These are phyloP conservation scores for Dipodascus albidus DNA, from an alignment of 805 yeast species.

Conservation along the genomic window DNA sequence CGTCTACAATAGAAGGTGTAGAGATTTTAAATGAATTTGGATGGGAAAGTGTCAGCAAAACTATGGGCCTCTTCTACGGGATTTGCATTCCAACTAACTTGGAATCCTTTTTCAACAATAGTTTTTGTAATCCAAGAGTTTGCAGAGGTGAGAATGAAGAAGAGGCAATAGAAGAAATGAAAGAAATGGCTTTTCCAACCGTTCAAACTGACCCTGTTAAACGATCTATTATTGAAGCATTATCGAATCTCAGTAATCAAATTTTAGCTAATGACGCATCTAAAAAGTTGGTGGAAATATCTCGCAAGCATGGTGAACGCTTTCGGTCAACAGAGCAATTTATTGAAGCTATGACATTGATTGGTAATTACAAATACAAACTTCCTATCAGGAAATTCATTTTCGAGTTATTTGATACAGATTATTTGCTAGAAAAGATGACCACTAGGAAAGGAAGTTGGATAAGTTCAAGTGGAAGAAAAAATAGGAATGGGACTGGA, in stretches of 20 bases:
- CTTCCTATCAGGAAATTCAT: conserved; percentile 53
- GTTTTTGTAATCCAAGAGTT: neutral
- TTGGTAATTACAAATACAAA: conserved; percentile 49
- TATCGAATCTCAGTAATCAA: conserved; percentile 48
- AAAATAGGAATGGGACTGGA: conserved; percentile 1
- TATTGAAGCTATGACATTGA: conserved; percentile 36
- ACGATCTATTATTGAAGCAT: conserved; percentile 18
- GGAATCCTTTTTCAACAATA: conserved; percentile 1
- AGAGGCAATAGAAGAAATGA: conserved; percentile 2
- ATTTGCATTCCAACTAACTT: conserved; percentile 31
- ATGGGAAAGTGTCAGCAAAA: conserved; percentile 49
- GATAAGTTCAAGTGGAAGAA: neutral
- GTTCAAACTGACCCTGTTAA: conserved; percentile 14
- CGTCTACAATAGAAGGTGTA: conserved; percentile 65
- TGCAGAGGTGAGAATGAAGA: neutral
- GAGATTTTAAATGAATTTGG: conserved; percentile 74
- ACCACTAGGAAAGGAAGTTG: conserved; percentile 21
- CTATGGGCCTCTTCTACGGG: conserved; percentile 30
- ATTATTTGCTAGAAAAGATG: conserved; percentile 40
- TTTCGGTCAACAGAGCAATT: conserved; percentile 50
- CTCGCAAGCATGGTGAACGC: conserved; percentile 36
- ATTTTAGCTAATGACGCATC: conserved; percentile 42
- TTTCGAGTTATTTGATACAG: conserved; percentile 49
- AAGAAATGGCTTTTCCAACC: conserved; percentile 13
- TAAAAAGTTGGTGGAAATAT: conserved; percentile 44